Evolutionary conservation across 768 basidiomycete genomes (phyloP).

Genomic region (Amylocystis lapponica): DNA sequence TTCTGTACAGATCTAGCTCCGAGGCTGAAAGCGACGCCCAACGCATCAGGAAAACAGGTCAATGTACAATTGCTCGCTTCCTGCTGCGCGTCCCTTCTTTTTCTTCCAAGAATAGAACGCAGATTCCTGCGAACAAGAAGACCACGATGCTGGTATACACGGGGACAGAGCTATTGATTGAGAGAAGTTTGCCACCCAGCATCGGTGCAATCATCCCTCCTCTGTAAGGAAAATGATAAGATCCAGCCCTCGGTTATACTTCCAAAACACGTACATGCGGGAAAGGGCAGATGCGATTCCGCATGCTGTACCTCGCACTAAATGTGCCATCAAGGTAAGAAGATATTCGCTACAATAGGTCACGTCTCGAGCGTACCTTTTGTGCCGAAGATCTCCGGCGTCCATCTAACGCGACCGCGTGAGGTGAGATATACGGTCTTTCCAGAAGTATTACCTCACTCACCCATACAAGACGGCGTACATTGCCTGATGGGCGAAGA

Average conservation of each 20-base stretch:
- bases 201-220: slow-evolving; percentile 88
- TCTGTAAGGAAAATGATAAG: slow-evolving; percentile 32
- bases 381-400: slow-evolving; percentile 82
- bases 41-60: not conserved
- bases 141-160: slow-evolving; percentile 69
- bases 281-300: slow-evolving; percentile 85
- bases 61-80: slow-evolving; percentile 16
- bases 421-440: too few species aligned
- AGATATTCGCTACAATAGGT: not conserved
- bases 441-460: slow-evolving; percentile 5
- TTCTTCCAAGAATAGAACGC: slow-evolving; percentile 56
- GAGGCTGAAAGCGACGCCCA: not conserved
- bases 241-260: slow-evolving; percentile 1
- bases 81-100: slow-evolving; percentile 33
- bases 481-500: slow-evolving; percentile 48
- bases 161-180: slow-evolving; percentile 62
- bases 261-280: slow-evolving; percentile 52
- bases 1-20: not conserved
- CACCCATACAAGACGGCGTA: slow-evolving; percentile 82
- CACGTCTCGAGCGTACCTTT: slow-evolving; percentile 39
- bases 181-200: slow-evolving; percentile 66
- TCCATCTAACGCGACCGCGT: too few species aligned
- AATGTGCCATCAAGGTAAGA: not conserved
- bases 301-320: slow-evolving; percentile 82
- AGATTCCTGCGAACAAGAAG: slow-evolving; percentile 58